phyloP scores from a whole-genome alignment of 192 early-diverging fungal genomes.

The Entomortierella parvispora region DNA sequence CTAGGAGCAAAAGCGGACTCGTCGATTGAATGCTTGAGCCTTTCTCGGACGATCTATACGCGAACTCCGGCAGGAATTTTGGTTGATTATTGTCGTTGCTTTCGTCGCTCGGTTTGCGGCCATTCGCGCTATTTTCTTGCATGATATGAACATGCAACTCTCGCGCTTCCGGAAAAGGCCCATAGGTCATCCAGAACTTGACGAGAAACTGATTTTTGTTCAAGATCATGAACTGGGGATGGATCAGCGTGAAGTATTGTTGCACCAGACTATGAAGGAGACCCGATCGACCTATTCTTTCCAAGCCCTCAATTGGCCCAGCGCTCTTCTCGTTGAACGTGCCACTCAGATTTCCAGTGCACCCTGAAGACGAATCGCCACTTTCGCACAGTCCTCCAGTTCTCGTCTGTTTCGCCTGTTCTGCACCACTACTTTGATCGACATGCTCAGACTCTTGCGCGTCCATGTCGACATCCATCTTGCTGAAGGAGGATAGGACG shows the following conservation, averaged over 20 bases:
- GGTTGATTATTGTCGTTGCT: not conserved
- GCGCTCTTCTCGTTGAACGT: not conserved
- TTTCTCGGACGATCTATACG: not conserved
- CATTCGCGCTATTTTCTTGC: conserved; percentile 1
- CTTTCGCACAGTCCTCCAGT: not conserved
- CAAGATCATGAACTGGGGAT: conserved; percentile 43
- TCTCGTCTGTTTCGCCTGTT: too few species aligned
- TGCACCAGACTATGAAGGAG: conserved; percentile 36
- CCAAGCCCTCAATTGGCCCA: conserved; percentile 8
- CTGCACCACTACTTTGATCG: not conserved
- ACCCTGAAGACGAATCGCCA: not conserved
- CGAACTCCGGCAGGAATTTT: too few species aligned
- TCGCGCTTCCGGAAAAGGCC: conserved; percentile 32
- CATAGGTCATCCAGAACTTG: conserved; percentile 31
- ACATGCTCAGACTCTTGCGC: not conserved
- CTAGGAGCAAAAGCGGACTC: conserved; percentile 29
- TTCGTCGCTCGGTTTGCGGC: not conserved
- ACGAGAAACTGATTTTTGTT: conserved; percentile 48
- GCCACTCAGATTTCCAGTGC: not conserved
- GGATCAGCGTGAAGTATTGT: conserved; percentile 40
- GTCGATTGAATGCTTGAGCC: not conserved
- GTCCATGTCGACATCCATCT: conserved; percentile 20
- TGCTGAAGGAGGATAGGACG: not conserved
- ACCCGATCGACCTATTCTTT: conserved; percentile 22
- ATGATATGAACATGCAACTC: conserved; percentile 26